A percentile compares a stretch with the other conserved stretches of the same genome.
Conservation (phyloP, 1,284 basidiomycete species). For the Cryptococcus sp. region DNA sequence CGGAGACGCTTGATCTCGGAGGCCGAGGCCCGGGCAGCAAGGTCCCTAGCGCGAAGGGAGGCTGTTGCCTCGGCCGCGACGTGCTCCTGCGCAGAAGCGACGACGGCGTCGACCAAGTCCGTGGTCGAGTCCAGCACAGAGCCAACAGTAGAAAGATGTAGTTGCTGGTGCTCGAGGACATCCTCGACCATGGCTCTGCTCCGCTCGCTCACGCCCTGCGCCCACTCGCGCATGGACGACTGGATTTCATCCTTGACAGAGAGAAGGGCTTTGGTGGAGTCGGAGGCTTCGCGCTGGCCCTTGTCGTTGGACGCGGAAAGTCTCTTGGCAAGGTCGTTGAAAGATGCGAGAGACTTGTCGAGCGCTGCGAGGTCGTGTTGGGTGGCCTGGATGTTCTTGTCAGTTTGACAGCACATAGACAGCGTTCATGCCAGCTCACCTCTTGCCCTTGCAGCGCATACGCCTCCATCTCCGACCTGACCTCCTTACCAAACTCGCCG, state of each 20-base stretch:
- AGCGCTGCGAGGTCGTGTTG: slow-evolving; percentile 28
- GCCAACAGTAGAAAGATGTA: slow-evolving; percentile 43
- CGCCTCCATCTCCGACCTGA: slow-evolving; percentile 59
- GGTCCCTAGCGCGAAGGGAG: slow-evolving; percentile 55
- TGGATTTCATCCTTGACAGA: slow-evolving; percentile 37
- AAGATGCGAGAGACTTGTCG: slow-evolving; percentile 55
- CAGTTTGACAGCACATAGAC: slow-evolving; percentile 1
- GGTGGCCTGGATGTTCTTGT: slow-evolving; percentile 20
- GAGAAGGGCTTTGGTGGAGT: slow-evolving; percentile 34
- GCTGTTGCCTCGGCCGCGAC: slow-evolving; percentile 59
- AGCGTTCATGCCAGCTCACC: slow-evolving; percentile 18
- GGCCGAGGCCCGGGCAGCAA: slow-evolving; percentile 57
- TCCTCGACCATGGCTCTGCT: slow-evolving; percentile 39
- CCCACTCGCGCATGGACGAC: slow-evolving; percentile 41
- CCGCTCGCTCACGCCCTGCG: slow-evolving; percentile 26
- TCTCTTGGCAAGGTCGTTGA: slow-evolving; percentile 61
- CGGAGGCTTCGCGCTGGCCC: slow-evolving; percentile 56
- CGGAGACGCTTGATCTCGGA: slow-evolving; percentile 65
- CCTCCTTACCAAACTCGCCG: slow-evolving; percentile 48
- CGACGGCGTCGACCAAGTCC: slow-evolving; percentile 59
- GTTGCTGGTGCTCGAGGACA: slow-evolving; percentile 42
- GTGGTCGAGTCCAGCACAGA: slow-evolving; percentile 43
- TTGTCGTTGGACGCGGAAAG: slow-evolving; percentile 60
- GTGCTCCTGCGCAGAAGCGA: slow-evolving; percentile 60
- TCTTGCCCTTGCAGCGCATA: slow-evolving; percentile 59